These are phyloP conservation scores for Saturnispora zaruensis DNA, from an alignment of 805 yeast genomes.

Conservation along the genomic window DNA sequence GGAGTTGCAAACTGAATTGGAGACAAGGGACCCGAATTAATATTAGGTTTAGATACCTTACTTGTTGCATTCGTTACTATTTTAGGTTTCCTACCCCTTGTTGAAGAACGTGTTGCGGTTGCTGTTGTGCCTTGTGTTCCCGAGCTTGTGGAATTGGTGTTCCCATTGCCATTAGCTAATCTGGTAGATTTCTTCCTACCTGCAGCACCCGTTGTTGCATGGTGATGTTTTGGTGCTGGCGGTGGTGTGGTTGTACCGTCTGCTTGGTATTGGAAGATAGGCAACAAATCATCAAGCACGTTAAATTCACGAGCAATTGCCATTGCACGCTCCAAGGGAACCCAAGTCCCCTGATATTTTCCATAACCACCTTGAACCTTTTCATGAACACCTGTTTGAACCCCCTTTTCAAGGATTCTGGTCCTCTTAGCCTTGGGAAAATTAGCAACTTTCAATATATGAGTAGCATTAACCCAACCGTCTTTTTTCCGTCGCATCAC, in stretches of 20 bases:
- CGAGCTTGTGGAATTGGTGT: neutral
- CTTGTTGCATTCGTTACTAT: neutral
- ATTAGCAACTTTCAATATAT: constrained; percentile 84
- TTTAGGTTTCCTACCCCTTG: constrained; percentile 1
- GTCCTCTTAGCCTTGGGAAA: constrained; percentile 93
- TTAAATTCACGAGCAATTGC: constrained; percentile 58
- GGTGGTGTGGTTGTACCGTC: constrained; percentile 48
- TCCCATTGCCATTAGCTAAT: neutral
- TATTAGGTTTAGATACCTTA: neutral
- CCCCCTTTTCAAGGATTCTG: constrained; percentile 83
- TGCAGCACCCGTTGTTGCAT: constrained; percentile 42
- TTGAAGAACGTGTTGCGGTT: constrained; percentile 4
- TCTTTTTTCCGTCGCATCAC: constrained; percentile 72
- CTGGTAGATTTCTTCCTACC: constrained; percentile 20
- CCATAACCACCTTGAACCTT: constrained; percentile 98
- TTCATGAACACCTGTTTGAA: constrained; percentile 83
- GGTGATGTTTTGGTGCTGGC: constrained; percentile 58
- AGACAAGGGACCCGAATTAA: neutral
- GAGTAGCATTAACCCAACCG: constrained; percentile 92
- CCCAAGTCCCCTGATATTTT: constrained; percentile 96
- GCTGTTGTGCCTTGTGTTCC: neutral
- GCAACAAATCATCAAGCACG: constrained; percentile 52
- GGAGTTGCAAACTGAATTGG: neutral
- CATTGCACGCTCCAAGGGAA: constrained; percentile 71
- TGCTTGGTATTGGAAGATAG: constrained; percentile 51